Evolutionary conservation across 495 filamentous ascomycete species (phyloP).

Genomic region (Eremomyces bilateralis): DNA sequence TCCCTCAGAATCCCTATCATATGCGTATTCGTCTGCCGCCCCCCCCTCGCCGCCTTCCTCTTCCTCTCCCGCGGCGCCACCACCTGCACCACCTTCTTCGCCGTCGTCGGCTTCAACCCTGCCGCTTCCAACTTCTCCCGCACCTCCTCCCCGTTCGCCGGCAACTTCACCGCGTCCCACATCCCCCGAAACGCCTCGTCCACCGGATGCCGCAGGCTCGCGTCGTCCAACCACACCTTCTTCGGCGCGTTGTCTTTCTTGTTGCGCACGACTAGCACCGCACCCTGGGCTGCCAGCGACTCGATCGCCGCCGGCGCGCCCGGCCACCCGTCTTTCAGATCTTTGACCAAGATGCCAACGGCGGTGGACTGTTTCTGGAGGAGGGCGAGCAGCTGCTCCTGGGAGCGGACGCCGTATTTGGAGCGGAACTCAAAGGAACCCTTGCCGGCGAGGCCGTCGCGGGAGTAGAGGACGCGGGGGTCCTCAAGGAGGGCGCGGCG

Average conservation of each 20-base stretch:
- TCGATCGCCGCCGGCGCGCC: constrained; percentile 57
- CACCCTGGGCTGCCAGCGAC: constrained; percentile 52
- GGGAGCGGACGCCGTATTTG: constrained; percentile 51
- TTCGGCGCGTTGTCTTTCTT: constrained; percentile 79
- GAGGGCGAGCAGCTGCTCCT: constrained; percentile 52
- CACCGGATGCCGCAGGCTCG: constrained; percentile 48
- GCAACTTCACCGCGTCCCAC: constrained; percentile 66
- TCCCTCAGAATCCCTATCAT: constrained; percentile 78
- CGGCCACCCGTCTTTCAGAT: constrained; percentile 87
- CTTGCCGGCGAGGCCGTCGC: constrained; percentile 23
- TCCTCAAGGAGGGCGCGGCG: constrained; percentile 29
- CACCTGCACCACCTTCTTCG: constrained; percentile 30
- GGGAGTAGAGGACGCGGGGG: constrained; percentile 48
- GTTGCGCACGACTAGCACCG: constrained; percentile 64
- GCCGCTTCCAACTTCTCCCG: constrained; percentile 29
- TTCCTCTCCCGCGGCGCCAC: constrained; percentile 37
- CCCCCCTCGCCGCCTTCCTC: constrained; percentile 42
- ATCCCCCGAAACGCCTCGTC: constrained; percentile 63
- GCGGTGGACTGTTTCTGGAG: constrained; percentile 67
- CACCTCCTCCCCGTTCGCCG: constrained; percentile 43
- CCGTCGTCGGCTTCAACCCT: constrained; percentile 22
- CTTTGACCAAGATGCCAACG: constrained; percentile 57
- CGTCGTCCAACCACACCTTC: constrained; percentile 76
- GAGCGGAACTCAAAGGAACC: constrained; percentile 64
- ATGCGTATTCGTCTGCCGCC: constrained; percentile 80